These are phyloP conservation scores for Knoxia roxburghii DNA, from an alignment of 257 asterid genomes.

Conservation along the genomic window DNA sequence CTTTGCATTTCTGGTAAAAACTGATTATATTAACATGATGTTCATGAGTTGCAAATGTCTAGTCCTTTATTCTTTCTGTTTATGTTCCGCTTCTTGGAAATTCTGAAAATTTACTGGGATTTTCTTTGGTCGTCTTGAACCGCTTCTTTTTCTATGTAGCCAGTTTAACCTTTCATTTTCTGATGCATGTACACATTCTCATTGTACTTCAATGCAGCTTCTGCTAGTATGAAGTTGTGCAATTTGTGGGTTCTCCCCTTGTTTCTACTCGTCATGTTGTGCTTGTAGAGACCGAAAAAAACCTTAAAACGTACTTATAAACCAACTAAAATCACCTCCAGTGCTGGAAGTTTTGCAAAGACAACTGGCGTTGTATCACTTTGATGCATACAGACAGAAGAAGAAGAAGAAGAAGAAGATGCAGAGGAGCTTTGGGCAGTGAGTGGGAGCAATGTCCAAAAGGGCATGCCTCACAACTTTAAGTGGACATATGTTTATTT, in stretches of 20 bases:
- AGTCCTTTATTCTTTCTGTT: background rate
- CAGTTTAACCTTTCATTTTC: background rate
- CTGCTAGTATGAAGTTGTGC: slow-evolving; percentile 36
- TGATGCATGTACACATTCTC: slow-evolving; percentile 6
- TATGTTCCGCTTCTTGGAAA: background rate
- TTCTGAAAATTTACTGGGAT: background rate
- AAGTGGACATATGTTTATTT: slow-evolving; percentile 44
- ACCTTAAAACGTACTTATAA: slow-evolving; percentile 17
- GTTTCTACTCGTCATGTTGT: slow-evolving; percentile 28
- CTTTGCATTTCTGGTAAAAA: background rate
- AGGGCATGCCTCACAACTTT: slow-evolving; percentile 36
- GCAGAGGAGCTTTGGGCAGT: too few species aligned
- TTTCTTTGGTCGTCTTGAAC: background rate
- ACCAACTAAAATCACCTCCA: slow-evolving; percentile 5
- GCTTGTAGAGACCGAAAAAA: slow-evolving; percentile 35
- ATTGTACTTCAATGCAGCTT: slow-evolving; percentile 44
- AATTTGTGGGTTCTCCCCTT: slow-evolving; percentile 35
- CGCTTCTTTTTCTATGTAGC: background rate
- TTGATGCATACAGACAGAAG: slow-evolving; percentile 13
- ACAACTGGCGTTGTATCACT: slow-evolving; percentile 12
- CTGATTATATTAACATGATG: background rate
- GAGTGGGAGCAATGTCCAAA: slow-evolving; percentile 50
- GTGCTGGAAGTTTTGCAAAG: slow-evolving; percentile 13
- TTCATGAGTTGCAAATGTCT: background rate
- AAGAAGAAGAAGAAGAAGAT: slow-evolving; percentile 29